Percentiles rank a stretch among this genome's conserved stretches.
Conservation (phyloP, 2,329 filamentous ascomycete species). For the Scedosporium apiospermum region DNA sequence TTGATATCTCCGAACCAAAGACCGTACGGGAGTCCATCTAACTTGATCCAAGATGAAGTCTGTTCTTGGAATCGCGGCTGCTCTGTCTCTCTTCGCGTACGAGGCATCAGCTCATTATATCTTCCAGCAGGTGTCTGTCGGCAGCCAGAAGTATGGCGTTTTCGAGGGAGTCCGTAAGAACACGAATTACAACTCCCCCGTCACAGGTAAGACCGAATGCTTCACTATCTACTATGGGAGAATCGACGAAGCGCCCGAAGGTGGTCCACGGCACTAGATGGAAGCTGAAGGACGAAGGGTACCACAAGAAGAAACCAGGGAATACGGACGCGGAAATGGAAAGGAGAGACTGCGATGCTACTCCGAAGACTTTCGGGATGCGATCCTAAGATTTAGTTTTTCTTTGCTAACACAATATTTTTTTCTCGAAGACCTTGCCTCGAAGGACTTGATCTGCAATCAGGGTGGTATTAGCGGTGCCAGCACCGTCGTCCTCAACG, state of each 20-base stretch:
- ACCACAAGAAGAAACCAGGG: neutral
- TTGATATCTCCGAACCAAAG: neutral
- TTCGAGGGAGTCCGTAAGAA: constrained; percentile 26
- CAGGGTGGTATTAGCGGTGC: constrained; percentile 21
- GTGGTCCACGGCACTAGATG: no score
- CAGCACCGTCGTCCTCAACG: constrained; percentile 20
- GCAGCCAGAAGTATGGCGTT: constrained; percentile 14
- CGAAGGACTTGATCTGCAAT: constrained; percentile 28
- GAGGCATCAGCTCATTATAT: constrained; percentile 17
- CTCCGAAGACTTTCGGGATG: neutral
- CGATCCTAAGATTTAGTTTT: neutral
- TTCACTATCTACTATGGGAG: neutral
- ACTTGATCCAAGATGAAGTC: neutral
- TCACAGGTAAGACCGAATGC: constrained; percentile 14
- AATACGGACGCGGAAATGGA: neutral
- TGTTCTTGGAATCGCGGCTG: neutral
- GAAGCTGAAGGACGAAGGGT: neutral
- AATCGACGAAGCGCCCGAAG: no score
- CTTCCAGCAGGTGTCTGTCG: constrained; percentile 20
- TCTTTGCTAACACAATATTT: neutral
- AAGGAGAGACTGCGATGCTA: neutral
- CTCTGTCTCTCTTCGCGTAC: neutral
- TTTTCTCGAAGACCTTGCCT: constrained; percentile 20
- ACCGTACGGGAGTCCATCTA: neutral
- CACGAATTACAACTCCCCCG: constrained; percentile 27